Percentiles rank a stretch among this genome's conserved stretches.
Conservation (phyloP, 164 flowering plant species). For the Stephania yunnanensis region DNA sequence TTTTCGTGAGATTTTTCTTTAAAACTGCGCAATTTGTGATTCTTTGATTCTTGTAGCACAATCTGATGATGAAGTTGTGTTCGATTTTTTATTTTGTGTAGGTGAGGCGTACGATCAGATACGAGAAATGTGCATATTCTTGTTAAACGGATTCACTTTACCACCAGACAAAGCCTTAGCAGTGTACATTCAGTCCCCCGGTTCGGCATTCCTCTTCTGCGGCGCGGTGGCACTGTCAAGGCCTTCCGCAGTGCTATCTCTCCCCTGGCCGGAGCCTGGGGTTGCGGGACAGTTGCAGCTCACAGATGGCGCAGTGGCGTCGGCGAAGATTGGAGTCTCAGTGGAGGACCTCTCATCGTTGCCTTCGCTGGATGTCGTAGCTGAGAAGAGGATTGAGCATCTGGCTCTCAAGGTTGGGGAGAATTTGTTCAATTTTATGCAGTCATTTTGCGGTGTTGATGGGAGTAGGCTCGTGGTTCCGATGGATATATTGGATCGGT, state of each 20-base stretch:
- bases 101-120: conserved; percentile 80
- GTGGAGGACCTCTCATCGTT: conserved; percentile 73
- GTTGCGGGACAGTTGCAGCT: conserved; percentile 55
- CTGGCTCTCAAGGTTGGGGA: conserved; percentile 92
- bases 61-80: no score
- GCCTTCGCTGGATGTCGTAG: conserved; percentile 66
- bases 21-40: no score
- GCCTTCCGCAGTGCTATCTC: conserved; percentile 90
- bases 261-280: conserved; percentile 83
- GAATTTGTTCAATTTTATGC: conserved; percentile 96
- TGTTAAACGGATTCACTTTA: conserved; percentile 65
- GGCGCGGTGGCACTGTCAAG: conserved; percentile 82
- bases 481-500: conserved; percentile 88
- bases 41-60: no score
- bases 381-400: conserved; percentile 60
- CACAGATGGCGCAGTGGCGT: conserved; percentile 47
- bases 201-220: conserved; percentile 69
- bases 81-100: conserved; percentile 20
- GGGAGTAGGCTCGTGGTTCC: conserved; percentile 82
- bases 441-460: conserved; percentile 88
- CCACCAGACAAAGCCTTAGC: conserved; percentile 94
- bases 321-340: conserved; percentile 92
- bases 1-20: no score
- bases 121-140: conserved; percentile 76
- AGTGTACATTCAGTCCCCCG: conserved; percentile 89